These are phyloP conservation scores for Lasiosphaeria miniovina DNA, from an alignment of 495 filamentous ascomycete genomes.

Conservation along the genomic window DNA sequence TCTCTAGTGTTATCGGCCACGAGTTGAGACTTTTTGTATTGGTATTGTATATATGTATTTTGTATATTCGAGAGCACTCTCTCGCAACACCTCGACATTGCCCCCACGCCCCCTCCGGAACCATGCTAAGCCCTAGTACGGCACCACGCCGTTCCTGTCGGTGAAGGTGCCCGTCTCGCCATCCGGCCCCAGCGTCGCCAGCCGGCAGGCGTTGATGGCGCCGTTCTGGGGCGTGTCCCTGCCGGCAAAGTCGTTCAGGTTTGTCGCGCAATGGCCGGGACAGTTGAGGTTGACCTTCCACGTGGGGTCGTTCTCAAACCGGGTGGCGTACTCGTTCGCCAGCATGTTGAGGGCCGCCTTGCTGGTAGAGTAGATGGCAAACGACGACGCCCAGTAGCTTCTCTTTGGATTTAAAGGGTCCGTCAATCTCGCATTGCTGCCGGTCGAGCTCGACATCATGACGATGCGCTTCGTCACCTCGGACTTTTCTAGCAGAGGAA, in stretches of 20 bases:
- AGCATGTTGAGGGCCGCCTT: constrained; percentile 47
- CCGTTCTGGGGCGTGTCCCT: constrained; percentile 8
- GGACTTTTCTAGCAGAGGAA: constrained; percentile 44
- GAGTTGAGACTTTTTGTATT: too few relatives aligned
- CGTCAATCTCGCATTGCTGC: neutral
- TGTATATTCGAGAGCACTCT: neutral
- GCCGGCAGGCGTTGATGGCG: constrained; percentile 17
- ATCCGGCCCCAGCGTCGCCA: constrained; percentile 22
- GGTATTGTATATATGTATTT: too few relatives aligned
- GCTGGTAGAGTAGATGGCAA: constrained; percentile 27
- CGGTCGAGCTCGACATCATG: constrained; percentile 29
- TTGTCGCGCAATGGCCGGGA: constrained; percentile 24
- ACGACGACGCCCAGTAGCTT: neutral
- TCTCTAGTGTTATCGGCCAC: too few relatives aligned
- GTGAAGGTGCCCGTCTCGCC: constrained; percentile 21
- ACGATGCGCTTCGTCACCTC: constrained; percentile 37
- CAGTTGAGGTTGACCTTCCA: constrained; percentile 30
- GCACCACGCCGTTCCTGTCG: constrained; percentile 12
- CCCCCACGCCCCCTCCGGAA: neutral
- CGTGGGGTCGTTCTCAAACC: constrained; percentile 13
- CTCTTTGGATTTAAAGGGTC: constrained; percentile 3
- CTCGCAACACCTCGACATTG: neutral
- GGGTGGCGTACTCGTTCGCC: constrained; percentile 13
- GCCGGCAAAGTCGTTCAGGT: constrained; percentile 14
- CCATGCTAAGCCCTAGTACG: constrained; percentile 10